Base-by-base conservation (phyloP, 2,329 filamentous ascomycete species). In the Neoarthrinium moseri region DNA sequence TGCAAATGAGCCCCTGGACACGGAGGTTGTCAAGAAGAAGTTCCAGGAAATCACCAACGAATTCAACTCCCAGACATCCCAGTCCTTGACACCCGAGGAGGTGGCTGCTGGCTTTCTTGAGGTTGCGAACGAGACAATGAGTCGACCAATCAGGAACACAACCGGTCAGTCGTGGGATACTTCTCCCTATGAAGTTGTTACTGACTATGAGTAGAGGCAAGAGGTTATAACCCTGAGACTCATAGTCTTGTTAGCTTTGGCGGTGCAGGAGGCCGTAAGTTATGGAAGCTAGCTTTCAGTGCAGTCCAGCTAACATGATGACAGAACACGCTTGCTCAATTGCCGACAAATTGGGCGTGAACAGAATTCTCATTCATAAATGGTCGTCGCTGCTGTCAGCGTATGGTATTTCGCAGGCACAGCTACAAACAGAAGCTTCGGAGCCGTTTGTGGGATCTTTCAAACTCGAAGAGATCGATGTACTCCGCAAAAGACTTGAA, bases 101-200 rank as follows among this genome's bases (percentile, higher is more conserved):
- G 63, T 70, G 26, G 86, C 86, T 0, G 82, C 83, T 52, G 87
- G 87, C 0, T 89, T 89, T 56, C 76, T 90, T 59, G 82, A 86
- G 50, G 83, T 89, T 35, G 85, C 86, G 2, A 89, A 89, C 53
- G 84, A 87, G 62, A 83, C 84, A 0, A 89, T 89, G 85, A 84
- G 81, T 3, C 72, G 86, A 27, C 87, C 87, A 0, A 91, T 91
- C 48, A 77, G 87, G 36, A 87, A 43, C 3, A 43, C 53, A 4
- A 59, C 51, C n/a, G n/a, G n/a, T n/a, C n/a, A n/a, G n/a, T n/a
- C n/a, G n/a, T n/a, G n/a, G n/a, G n/a, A n/a, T n/a, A n/a, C n/a
- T n/a, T n/a, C n/a, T n/a, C n/a, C n/a, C n/a, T n/a, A n/a, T n/a
- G n/a, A n/a, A n/a, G n/a, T n/a, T n/a, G n/a, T n/a, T n/a, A n/a